Evolutionary conservation across 306 rosid genomes (phyloP), one percentile per base, ranked within the genome.

Genomic region (Inga laurina): DNA sequence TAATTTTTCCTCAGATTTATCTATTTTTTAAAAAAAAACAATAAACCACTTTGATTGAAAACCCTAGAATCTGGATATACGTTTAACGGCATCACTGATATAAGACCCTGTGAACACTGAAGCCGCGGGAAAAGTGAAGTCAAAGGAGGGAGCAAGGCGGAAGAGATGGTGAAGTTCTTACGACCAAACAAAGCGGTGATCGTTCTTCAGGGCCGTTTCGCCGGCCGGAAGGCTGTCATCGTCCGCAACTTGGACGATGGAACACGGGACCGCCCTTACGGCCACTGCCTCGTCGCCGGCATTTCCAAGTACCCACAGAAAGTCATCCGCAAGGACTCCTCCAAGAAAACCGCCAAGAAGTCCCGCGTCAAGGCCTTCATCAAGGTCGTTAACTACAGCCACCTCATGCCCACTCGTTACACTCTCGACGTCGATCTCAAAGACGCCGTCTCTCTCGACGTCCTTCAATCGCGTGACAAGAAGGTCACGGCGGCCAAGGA

Each of bases 391-490:
- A 84, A 80, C 48, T 79, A 75, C 73, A 62, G 46, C 52, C 84
- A 84, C 24, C n/a, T 84, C 44, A 84, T 84, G 84, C 87, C 87
- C 35, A 84, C 87, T 18, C 70, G 84, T 68, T 84, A 84, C 61
- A 80, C 87, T 1, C 80, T 88, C 21, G 91, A 88, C 11, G 89
- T 88, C 2, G 91, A 88, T 41, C 72, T 88, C 6, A 86, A 88
- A 35, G 91, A 86, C 41, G 76, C 52, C 3, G 88, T 88, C 18
- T 19, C 43, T 11, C 48, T 48, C 16, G 89, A 88, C 7, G 72
- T 10, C 0, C 85, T 88, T 24, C 52, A 54, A 16, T 37, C 85
- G 10, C 84, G 78, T 85, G 89, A 88, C 6, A 88, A 82, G 78
- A 88, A 86, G 85, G 82, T 86, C 3, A 72, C 86, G 0, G 82